These are phyloP conservation scores for Mercurialis annua DNA, from an alignment of 345 rosid genomes.

Conservation along the genomic window DNA sequence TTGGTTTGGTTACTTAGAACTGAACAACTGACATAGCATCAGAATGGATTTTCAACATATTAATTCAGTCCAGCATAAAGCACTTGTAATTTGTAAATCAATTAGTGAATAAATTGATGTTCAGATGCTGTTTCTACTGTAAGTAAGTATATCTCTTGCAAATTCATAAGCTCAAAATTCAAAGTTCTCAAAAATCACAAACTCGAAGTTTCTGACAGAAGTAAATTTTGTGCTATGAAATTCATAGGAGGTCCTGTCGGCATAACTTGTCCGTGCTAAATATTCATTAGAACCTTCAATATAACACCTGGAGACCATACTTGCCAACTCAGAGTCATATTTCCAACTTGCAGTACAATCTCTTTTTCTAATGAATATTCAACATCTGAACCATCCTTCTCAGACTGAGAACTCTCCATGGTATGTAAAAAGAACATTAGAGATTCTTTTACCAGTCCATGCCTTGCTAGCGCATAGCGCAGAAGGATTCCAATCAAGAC, in stretches of 20 bases:
- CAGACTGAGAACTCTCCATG: constrained; percentile 38
- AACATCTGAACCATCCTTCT: constrained; percentile 40
- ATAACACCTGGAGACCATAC: constrained; percentile 61
- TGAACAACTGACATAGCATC: no score
- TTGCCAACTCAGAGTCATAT: constrained; percentile 43
- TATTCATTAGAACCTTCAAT: constrained; percentile 94
- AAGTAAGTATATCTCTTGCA: no score
- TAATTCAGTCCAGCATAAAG: no score
- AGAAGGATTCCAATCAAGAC: constrained; percentile 70
- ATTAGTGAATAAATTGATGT: no score
- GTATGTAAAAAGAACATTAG: constrained; percentile 65
- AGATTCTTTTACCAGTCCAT: constrained; percentile 87
- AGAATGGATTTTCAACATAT: no score
- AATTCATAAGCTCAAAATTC: no score
- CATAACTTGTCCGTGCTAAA: constrained; percentile 54
- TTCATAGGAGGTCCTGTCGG: constrained; percentile 31
- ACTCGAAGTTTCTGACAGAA: constrained; percentile 52
- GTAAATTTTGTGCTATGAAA: constrained; percentile 49
- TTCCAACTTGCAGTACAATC: constrained; percentile 25
- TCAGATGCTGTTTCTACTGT: no score
- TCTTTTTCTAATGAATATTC: constrained; percentile 36
- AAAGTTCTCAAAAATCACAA: no score
- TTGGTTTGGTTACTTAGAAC: no score
- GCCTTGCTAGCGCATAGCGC: constrained; percentile 72
- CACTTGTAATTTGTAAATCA: no score